Conservation (phyloP, 306 rosid genomes). For the Urtica urens region DNA sequence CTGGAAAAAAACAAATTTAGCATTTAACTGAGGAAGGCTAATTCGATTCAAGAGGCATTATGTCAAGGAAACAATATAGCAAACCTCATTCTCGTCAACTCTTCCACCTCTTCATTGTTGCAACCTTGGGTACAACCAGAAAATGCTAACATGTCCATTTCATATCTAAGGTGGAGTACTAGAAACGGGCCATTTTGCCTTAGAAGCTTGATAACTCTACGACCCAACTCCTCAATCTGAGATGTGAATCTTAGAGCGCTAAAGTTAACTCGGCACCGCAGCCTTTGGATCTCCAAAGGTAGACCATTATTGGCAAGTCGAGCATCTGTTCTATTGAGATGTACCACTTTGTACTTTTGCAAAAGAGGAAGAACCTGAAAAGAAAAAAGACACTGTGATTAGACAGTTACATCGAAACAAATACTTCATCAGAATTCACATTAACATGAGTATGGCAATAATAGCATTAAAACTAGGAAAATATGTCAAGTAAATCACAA, state of each 20-base stretch:
- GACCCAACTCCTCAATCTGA: conserved; percentile 91
- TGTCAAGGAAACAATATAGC: conserved; percentile 2
- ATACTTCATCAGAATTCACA: not conserved
- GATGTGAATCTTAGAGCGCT: conserved; percentile 82
- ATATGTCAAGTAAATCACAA: not conserved
- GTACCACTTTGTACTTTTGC: conserved; percentile 80
- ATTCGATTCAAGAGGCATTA: not conserved
- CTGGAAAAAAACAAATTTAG: conserved; percentile 20
- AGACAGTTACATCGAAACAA: not conserved
- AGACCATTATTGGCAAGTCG: conserved; percentile 88
- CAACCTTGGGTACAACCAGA: conserved; percentile 98
- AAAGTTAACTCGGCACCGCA: conserved; percentile 91
- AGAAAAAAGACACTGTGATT: not conserved
- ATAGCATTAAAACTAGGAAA: not conserved
- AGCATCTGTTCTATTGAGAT: conserved; percentile 88
- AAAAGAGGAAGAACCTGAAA: conserved; percentile 79
- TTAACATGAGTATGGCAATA: no score
- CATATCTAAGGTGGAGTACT: conserved; percentile 93
- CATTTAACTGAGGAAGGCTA: not conserved
- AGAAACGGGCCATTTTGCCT: conserved; percentile 73
- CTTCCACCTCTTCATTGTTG: conserved; percentile 81
- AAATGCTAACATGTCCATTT: conserved; percentile 99
- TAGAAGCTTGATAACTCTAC: conserved; percentile 69
- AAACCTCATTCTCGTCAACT: conserved; percentile 96
- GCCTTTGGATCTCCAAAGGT: conserved; percentile 76